Base-by-base conservation (phyloP, 768 basidiomycete species). In the Cytidiella melzeri region DNA sequence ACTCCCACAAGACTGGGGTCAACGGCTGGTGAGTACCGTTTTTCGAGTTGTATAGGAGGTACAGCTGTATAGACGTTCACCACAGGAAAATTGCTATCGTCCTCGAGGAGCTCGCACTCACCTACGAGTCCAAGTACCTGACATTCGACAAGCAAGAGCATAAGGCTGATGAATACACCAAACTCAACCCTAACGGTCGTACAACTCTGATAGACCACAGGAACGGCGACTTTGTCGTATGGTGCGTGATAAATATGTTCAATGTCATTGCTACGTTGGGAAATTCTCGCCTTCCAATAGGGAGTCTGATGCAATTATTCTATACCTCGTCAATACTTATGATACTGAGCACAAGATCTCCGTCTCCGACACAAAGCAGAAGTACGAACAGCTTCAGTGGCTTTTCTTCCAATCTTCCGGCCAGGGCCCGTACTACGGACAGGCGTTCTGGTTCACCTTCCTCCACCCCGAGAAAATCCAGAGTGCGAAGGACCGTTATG, bases 281-380 rank as follows among this genome's bases (percentile, higher is more conserved):
- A 3, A 26, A 37, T n/a, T 20, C 18, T 21, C 36, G 20, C 4
- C 10, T 13, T n/a, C n/a, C n/a, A n/a, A 5, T 38, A 53, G 61
- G 56, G 69, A 69, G 53, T 62, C 64, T 21, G 64, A 65, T 42
- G 73, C 73, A 41, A 73, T 76, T 53, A 47, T 74, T 28, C 56
- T 69, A 7, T 76, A 73, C 60, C 62, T 76, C 40, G 61, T 60
- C n/a, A 69, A 73, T 51, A 61, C 65, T 48, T 76, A 75, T 54
- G 76, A 78, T 60, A 57, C 51, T n/a, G 71, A 73, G 27, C 55
- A 64, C 60, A 70, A 68, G 61, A 43, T 63, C 38, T 55, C 56
- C 24, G 51, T 56, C 18, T 20, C 42, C 3, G 47, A 41, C 38
- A 42, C 28, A 3, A 50, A 51, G 18, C 59, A 58, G 7, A 55